A percentile compares a stretch with the other conserved stretches of the same genome.
phyloP scores from a whole-genome alignment of 306 rosid genomes.

The Cicer cuneatum region DNA sequence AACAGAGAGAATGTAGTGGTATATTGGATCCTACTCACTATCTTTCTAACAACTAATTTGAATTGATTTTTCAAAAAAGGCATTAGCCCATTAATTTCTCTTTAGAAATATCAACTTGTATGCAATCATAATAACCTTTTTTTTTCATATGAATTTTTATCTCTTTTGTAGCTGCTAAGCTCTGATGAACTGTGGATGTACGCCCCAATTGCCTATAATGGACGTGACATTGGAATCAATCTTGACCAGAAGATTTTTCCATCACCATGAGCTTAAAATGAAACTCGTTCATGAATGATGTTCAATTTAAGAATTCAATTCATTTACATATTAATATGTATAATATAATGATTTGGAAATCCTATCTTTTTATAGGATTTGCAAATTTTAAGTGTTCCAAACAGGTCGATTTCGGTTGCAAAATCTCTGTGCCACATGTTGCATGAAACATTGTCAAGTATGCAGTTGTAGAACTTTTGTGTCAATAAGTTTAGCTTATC shows the following conservation, averaged over 20 bases:
- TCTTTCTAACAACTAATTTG: no score
- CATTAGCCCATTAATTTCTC: background rate
- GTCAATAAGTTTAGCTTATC: background rate
- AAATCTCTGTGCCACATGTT: background rate
- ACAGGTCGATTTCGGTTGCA: background rate
- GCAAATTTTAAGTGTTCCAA: slow-evolving; percentile 15
- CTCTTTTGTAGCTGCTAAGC: slow-evolving; percentile 71
- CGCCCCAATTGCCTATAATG: slow-evolving; percentile 87
- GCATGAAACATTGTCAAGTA: background rate
- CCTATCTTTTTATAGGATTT: slow-evolving; percentile 34
- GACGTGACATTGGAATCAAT: slow-evolving; percentile 75
- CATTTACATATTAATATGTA: slow-evolving; percentile 17
- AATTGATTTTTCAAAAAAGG: no score
- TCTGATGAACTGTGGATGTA: slow-evolving; percentile 96
- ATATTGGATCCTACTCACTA: no score
- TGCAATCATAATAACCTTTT: background rate
- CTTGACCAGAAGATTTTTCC: slow-evolving; percentile 54
- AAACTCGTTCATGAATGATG: slow-evolving; percentile 20
- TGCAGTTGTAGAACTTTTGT: slow-evolving; percentile 18
- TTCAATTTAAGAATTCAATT: slow-evolving; percentile 3
- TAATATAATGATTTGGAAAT: slow-evolving; percentile 28
- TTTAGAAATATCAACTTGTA: background rate
- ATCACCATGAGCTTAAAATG: slow-evolving; percentile 48
- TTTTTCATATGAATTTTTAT: background rate
- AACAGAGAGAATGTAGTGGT: no score